Evolutionary conservation across 2,329 filamentous ascomycete genomes (phyloP).

Genomic region (Aureobasidium leucospermi): DNA sequence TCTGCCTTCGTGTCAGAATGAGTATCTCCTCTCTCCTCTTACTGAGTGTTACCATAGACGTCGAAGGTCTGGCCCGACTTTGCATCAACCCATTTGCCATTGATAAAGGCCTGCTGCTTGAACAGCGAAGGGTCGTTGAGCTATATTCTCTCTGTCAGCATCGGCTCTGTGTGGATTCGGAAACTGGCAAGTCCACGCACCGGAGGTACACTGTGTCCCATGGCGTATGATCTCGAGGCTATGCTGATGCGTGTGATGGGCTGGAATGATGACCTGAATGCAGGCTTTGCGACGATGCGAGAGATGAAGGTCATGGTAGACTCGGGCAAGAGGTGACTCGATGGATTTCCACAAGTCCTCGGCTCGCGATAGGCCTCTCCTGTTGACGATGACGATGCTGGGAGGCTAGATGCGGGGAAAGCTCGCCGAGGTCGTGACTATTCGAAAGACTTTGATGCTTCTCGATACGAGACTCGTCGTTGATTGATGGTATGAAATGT

Average conservation of each 20-base stretch:
- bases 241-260: conserved; percentile 27
- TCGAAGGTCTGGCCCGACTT: conserved; percentile 87
- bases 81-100: conserved; percentile 85
- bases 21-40: neutral
- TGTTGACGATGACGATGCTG: neutral
- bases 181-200: conserved; percentile 21
- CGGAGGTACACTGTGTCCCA: conserved; percentile 36
- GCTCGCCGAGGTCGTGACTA: conserved; percentile 5
- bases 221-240: conserved; percentile 34
- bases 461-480: neutral
- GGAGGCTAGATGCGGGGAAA: conserved; percentile 7
- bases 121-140: conserved; percentile 55
- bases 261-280: conserved; percentile 17
- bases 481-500: neutral
- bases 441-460: neutral
- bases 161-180: neutral
- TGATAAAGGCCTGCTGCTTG: conserved; percentile 78
- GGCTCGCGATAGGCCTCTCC: neutral
- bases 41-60: conserved; percentile 45
- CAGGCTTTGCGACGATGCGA: conserved; percentile 10
- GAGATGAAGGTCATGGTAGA: conserved; percentile 9
- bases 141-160: conserved; percentile 20
- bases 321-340: neutral
- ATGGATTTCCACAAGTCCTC: neutral
- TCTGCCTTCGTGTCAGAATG: conserved; percentile 43